phyloP scores from a whole-genome alignment of 805 yeast genomes.

The Wickerhamomyces bovis region DNA sequence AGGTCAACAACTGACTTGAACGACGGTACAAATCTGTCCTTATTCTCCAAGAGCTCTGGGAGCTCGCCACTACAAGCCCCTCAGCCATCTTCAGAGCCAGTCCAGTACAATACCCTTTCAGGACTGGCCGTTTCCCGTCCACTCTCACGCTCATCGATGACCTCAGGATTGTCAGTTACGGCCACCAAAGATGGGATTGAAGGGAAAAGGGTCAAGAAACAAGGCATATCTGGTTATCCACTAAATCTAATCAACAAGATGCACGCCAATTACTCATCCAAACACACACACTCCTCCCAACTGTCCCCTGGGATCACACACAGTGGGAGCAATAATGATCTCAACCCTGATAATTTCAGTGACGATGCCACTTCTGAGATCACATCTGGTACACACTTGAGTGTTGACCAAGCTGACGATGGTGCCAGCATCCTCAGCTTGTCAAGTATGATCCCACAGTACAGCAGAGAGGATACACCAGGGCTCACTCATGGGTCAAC shows the following conservation, averaged over 20 bases:
- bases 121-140: conserved; percentile 42
- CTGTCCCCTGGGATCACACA: not conserved
- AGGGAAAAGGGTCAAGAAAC: conserved; percentile 49
- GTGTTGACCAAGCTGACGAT: conserved; percentile 9
- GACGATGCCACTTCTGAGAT: conserved; percentile 1
- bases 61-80: conserved; percentile 1
- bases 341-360: not conserved
- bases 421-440: conserved; percentile 20
- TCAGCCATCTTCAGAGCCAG: not conserved
- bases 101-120: not conserved
- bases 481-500: not conserved
- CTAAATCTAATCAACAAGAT: conserved; percentile 31
- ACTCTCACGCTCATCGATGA: conserved; percentile 52
- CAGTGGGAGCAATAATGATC: not conserved
- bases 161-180: conserved; percentile 65
- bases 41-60: not conserved
- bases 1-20: not conserved
- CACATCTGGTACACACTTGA: not conserved
- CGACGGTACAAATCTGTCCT: not conserved
- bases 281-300: conserved; percentile 4
- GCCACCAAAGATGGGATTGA: conserved; percentile 73
- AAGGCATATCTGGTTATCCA: conserved; percentile 35
- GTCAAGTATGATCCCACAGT: conserved; percentile 25
- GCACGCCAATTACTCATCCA: conserved; percentile 22
- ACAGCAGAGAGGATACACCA: conserved; percentile 9